Conservation (phyloP, 2,329 filamentous ascomycete genomes). For the Alternaria tenuissima region DNA sequence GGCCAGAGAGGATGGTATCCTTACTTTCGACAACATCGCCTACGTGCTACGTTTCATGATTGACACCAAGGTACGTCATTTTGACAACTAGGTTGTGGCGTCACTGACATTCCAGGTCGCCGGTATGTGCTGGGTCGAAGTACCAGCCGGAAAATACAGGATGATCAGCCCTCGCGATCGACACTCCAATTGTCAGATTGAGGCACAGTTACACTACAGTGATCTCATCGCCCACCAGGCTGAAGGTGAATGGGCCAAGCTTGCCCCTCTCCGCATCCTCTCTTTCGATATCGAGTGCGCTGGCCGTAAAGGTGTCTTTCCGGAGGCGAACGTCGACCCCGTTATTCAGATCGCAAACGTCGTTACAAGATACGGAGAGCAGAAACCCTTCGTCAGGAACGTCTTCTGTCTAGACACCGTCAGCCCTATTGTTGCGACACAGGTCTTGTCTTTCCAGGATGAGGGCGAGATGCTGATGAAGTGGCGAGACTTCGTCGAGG, state of each 20-base stretch:
- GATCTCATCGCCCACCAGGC: slow-evolving; percentile 87
- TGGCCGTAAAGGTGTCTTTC: slow-evolving; percentile 96
- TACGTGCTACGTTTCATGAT: slow-evolving; percentile 98
- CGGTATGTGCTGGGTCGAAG: slow-evolving; percentile 98
- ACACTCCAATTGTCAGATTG: slow-evolving; percentile 96
- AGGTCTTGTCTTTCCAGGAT: slow-evolving; percentile 81
- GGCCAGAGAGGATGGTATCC: slow-evolving; percentile 68
- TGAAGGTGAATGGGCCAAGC: slow-evolving; percentile 96
- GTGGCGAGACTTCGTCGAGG: slow-evolving; percentile 89
- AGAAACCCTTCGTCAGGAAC: slow-evolving; percentile 93
- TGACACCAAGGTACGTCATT: slow-evolving; percentile 70
- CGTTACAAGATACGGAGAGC: slow-evolving; percentile 92
- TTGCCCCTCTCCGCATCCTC: slow-evolving; percentile 89
- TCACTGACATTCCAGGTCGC: slow-evolving; percentile 60
- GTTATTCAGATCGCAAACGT: slow-evolving; percentile 99
- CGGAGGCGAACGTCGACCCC: slow-evolving; percentile 87
- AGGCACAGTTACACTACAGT: slow-evolving; percentile 82
- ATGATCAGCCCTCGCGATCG: slow-evolving; percentile 71
- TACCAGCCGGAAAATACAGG: slow-evolving; percentile 75
- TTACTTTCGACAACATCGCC: slow-evolving; percentile 95
- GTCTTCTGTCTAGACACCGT: slow-evolving; percentile 95
- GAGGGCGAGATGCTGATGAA: slow-evolving; percentile 91
- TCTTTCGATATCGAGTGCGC: slow-evolving; percentile 99
- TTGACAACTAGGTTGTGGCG: neutral
- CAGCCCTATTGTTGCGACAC: slow-evolving; percentile 92